Base-by-base conservation (phyloP, 139 green algal genomes). In the Chlorella sp. region DNA sequence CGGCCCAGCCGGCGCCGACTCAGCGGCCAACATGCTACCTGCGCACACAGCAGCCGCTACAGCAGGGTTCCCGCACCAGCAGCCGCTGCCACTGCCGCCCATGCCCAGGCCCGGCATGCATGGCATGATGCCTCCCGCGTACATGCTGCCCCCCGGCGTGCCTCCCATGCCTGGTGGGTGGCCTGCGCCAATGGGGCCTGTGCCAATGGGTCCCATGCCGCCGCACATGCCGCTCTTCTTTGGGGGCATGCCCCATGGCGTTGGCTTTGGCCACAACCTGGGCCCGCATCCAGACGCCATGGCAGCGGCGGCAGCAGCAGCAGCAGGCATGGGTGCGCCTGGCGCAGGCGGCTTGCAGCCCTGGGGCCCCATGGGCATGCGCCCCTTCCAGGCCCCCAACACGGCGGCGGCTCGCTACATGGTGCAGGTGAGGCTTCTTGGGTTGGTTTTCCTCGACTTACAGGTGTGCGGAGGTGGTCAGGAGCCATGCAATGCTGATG, bases 361-460 rank as follows among this genome's bases (percentile, higher is more conserved):
- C 68, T 56, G 70, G 19, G 70, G 51, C 2, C 51, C 51, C 2
- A 34, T 24, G 41, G 40, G 36, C 22, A 28, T 73, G 67, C 67
- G 7, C 36, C 36, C 32, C 4, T 43, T 43, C 22, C 24, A 5
- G 24, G 46, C 60, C 1, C 46, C 36, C 24, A 40, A 54, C 56
- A 40, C 76, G 3, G 83, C 68, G 3, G 74, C 76, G 0, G 84
- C 84, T 3, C 84, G 84, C 5, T 87, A 87, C 78, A 81, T 87
- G 69, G 84, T 87, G 54, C 81, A 85, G 81, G 81, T 85, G 80
- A 14, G 76, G 44, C 6, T 19, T 38, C 28, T 9, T 65, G 19
- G 9, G 0, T 30, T n/a, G 11, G 30, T 60, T 60, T 20, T 73
- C 14, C 64, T 40, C 24, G 8, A 26, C 3, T 30, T 22, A 30